Percentiles rank a stretch among this genome's conserved stretches.
Evolutionary conservation across 768 basidiomycete species (phyloP).

Genomic region (Russula lepida): DNA sequence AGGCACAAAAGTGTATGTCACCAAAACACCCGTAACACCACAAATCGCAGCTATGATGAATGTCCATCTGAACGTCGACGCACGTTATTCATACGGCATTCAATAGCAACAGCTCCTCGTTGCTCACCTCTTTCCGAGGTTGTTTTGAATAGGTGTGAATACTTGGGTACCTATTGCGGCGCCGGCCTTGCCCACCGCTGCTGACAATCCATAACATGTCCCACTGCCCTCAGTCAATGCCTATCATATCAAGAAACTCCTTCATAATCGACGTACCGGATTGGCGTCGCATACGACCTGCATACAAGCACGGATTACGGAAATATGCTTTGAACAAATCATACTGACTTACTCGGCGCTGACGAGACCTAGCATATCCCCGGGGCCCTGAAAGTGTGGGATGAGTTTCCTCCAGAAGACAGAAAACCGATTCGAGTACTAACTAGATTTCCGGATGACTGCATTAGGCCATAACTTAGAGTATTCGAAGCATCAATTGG

Average conservation of each 20-base stretch:
- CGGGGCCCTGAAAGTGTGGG: slow-evolving; percentile 43
- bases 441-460: slow-evolving; percentile 55
- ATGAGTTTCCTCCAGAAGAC: not conserved
- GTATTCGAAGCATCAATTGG: not conserved
- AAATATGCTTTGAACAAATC: not conserved
- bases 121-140: slow-evolving; percentile 54
- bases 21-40: slow-evolving; percentile 50
- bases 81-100: not conserved
- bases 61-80: slow-evolving; percentile 41
- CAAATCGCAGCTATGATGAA: slow-evolving; percentile 65
- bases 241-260: not conserved
- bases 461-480: slow-evolving; percentile 62
- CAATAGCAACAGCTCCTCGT: not conserved
- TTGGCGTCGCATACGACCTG: slow-evolving; percentile 56
- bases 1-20: slow-evolving; percentile 62
- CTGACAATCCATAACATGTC: slow-evolving; percentile 61
- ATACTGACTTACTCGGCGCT: slow-evolving; percentile 48
- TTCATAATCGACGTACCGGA: slow-evolving; percentile 36
- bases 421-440: not conserved
- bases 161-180: slow-evolving; percentile 66
- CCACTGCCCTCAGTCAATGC: slow-evolving; percentile 33
- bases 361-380: slow-evolving; percentile 60
- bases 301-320: not conserved
- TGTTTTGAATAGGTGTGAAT: slow-evolving; percentile 58
- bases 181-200: slow-evolving; percentile 61